Conservation (phyloP, 495 filamentous ascomycete genomes). For the Aspergillus coremiiformis region DNA sequence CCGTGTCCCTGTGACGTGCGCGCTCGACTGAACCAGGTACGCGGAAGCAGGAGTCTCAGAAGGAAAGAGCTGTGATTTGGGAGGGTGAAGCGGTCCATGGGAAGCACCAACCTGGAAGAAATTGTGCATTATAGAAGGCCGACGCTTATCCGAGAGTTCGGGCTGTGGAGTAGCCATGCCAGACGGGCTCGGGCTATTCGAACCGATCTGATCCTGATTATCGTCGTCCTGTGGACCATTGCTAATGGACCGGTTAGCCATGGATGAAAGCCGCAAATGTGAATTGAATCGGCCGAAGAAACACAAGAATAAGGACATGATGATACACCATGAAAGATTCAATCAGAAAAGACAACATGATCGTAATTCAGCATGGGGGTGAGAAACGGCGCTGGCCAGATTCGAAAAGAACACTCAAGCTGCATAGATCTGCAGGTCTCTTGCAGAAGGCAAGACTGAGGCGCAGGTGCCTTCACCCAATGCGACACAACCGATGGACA, state of each 20-base stretch:
- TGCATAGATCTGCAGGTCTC: slow-evolving; percentile 1
- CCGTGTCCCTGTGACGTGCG: slow-evolving; percentile 10
- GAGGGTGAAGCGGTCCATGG: slow-evolving; percentile 47
- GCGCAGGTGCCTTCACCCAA: slow-evolving; percentile 3
- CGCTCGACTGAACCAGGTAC: slow-evolving; percentile 26
- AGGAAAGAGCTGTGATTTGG: slow-evolving; percentile 39
- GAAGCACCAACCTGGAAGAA: slow-evolving; percentile 93
- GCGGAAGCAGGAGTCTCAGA: slow-evolving; percentile 34
- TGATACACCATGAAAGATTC: not conserved
- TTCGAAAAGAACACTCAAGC: not conserved
- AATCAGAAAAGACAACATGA: slow-evolving; percentile 6
- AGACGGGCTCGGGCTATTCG: slow-evolving; percentile 68
- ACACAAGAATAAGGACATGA: not conserved
- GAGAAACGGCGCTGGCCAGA: slow-evolving; percentile 11
- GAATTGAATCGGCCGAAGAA: not conserved
- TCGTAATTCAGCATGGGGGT: not conserved
- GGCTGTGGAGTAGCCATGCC: slow-evolving; percentile 83
- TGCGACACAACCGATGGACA: slow-evolving; percentile 2
- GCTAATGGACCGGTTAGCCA: slow-evolving; percentile 23
- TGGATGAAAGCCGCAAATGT: not conserved
- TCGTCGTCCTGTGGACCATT: slow-evolving; percentile 55
- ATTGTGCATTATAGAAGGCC: slow-evolving; percentile 87
- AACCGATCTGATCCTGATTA: slow-evolving; percentile 67
- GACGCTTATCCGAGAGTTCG: slow-evolving; percentile 80
- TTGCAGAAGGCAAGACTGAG: slow-evolving; percentile 4